These are phyloP conservation scores for Pseudogymnoascus sp. DNA, from an alignment of 2,329 filamentous ascomycete species.

Conservation along the genomic window DNA sequence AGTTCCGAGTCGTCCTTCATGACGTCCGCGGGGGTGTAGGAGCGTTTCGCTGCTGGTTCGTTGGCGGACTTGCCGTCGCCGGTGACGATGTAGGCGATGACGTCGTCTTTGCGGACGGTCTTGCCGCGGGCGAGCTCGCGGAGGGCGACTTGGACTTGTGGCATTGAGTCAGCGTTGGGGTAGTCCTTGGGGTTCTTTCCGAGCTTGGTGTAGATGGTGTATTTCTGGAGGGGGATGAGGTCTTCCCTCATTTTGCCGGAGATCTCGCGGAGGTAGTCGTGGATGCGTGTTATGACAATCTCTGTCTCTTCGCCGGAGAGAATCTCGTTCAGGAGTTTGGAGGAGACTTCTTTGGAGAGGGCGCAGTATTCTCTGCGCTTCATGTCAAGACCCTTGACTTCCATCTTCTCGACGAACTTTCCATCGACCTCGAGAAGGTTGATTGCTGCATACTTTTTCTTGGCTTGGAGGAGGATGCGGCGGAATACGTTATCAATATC, in stretches of 20 bases:
- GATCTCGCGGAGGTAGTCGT: conserved; percentile 86
- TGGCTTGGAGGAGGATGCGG: conserved; percentile 84
- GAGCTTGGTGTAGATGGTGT: conserved; percentile 96
- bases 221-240: conserved; percentile 68
- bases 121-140: conserved; percentile 82
- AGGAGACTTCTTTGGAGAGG: conserved; percentile 89
- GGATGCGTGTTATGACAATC: conserved; percentile 76
- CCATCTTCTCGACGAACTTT: conserved; percentile 87
- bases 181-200: conserved; percentile 92
- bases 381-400: conserved; percentile 98
- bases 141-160: conserved; percentile 90
- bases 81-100: conserved; percentile 93
- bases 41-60: conserved; percentile 75
- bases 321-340: conserved; percentile 83
- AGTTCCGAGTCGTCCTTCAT: conserved; percentile 67
- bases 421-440: conserved; percentile 85
- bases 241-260: conserved; percentile 77
- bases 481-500: conserved; percentile 98
- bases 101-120: conserved; percentile 82
- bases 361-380: conserved; percentile 93
- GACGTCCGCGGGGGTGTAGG: conserved; percentile 78
- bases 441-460: conserved; percentile 98
- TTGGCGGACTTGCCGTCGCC: conserved; percentile 52
- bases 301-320: conserved; percentile 90
- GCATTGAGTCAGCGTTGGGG: conserved; percentile 90